These are phyloP conservation scores for Acanthochlamys bracteata DNA, from an alignment of 106 monocot genomes.

Conservation along the genomic window DNA sequence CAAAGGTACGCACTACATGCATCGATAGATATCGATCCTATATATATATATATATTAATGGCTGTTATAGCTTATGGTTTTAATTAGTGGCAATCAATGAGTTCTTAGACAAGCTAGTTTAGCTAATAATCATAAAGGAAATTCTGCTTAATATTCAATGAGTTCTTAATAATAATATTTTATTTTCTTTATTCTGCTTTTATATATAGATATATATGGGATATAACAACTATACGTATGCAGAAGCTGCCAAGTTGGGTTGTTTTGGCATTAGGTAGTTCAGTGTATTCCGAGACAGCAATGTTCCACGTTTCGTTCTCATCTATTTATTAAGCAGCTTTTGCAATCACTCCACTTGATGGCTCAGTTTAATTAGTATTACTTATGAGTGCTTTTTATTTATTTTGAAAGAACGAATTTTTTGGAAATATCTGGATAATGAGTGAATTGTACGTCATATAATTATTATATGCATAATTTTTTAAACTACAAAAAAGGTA, in stretches of 20 bases:
- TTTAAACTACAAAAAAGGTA: too few species aligned
- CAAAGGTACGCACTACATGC: constrained; percentile 52
- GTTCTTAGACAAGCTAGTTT: not conserved
- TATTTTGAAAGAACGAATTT: too few species aligned
- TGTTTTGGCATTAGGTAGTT: not conserved
- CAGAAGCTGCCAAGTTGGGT: not conserved
- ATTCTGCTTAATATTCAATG: not conserved
- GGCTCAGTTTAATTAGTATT: not conserved
- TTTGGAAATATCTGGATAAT: too few species aligned
- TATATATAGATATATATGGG: not conserved
- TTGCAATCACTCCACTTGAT: too few species aligned
- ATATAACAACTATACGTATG: not conserved
- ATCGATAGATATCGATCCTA: too few species aligned
- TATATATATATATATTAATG: not conserved
- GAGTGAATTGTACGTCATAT: too few species aligned
- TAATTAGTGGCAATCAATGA: not conserved
- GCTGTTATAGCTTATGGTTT: not conserved
- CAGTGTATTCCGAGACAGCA: not conserved
- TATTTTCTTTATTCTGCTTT: not conserved
- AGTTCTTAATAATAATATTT: not conserved
- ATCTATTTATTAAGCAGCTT: too few species aligned
- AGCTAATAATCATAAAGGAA: not conserved
- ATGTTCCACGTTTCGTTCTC: not conserved
- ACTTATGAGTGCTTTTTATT: too few species aligned
- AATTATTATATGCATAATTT: too few species aligned